phyloP scores from a whole-genome alignment of 768 basidiomycete genomes.

The Boletus fagicola region DNA sequence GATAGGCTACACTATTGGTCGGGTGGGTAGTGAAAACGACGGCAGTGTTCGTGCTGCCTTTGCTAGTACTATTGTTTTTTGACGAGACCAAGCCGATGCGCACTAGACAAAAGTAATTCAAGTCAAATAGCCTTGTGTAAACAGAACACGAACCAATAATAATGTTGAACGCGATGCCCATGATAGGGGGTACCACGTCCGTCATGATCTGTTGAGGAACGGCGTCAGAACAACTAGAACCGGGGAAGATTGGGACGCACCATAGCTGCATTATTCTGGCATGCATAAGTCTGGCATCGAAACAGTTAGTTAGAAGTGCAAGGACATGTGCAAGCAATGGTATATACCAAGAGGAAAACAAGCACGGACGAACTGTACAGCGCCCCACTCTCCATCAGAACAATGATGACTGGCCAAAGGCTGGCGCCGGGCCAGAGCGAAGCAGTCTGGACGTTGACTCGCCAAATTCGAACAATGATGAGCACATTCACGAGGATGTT shows the following conservation, averaged over 20 bases:
- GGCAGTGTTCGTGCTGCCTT: not conserved
- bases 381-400: constrained; percentile 10
- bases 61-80: not conserved
- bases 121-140: not conserved
- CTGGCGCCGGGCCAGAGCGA: no score
- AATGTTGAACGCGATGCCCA: constrained; percentile 11
- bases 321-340: not conserved
- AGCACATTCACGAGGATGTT: constrained; percentile 9
- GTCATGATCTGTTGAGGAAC: constrained; percentile 6
- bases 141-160: constrained; percentile 5
- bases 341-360: constrained; percentile 3
- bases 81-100: not conserved
- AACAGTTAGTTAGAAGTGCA: not conserved
- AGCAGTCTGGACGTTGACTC: not conserved
- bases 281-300: constrained; percentile 1
- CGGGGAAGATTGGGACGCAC: not conserved
- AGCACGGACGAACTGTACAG: constrained; percentile 8
- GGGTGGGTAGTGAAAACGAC: not conserved
- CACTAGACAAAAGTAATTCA: not conserved
- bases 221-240: not conserved
- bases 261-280: constrained; percentile 4
- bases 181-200: constrained; percentile 5
- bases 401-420: constrained; percentile 3
- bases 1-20: not conserved
- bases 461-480: constrained; percentile 6